These are phyloP conservation scores for Trapa bicornis DNA, from an alignment of 345 rosid species.

Conservation along the genomic window DNA sequence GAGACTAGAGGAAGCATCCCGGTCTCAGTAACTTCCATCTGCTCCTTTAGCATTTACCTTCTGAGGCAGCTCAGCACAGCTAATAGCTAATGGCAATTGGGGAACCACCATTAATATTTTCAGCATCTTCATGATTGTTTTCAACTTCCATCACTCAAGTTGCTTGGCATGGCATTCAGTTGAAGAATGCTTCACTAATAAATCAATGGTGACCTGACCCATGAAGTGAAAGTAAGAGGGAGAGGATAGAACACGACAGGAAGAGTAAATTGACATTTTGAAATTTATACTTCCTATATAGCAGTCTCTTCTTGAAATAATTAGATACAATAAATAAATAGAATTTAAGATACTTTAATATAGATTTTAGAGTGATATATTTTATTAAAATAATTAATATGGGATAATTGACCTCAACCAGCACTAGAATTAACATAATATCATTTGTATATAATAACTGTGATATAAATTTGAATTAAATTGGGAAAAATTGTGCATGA, in stretches of 20 bases:
- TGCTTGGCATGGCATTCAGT: constrained; percentile 7
- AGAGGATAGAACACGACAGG: not conserved
- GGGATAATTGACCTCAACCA: too few species aligned
- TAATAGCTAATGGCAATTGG: constrained; percentile 15
- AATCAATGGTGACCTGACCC: not conserved
- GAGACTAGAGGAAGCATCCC: constrained; percentile 15
- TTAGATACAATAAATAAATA: too few species aligned
- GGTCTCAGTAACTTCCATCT: constrained; percentile 22
- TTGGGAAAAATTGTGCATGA: too few species aligned
- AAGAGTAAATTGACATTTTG: not conserved
- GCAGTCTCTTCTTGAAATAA: too few species aligned
- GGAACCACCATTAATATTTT: constrained; percentile 28
- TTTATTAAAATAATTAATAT: too few species aligned
- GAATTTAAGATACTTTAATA: too few species aligned
- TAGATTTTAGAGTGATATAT: too few species aligned
- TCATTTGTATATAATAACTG: too few species aligned
- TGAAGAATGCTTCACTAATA: constrained; percentile 3
- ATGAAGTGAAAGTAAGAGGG: not conserved
- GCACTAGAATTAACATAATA: too few species aligned
- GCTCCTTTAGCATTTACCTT: constrained; percentile 23
- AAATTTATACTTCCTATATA: not conserved
- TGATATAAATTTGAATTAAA: too few species aligned
- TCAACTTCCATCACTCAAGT: constrained; percentile 20
- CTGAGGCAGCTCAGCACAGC: constrained; percentile 27
- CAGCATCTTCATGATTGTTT: constrained; percentile 22